phyloP scores from a whole-genome alignment of 768 basidiomycete species.

The Lentinula aciculospora region DNA sequence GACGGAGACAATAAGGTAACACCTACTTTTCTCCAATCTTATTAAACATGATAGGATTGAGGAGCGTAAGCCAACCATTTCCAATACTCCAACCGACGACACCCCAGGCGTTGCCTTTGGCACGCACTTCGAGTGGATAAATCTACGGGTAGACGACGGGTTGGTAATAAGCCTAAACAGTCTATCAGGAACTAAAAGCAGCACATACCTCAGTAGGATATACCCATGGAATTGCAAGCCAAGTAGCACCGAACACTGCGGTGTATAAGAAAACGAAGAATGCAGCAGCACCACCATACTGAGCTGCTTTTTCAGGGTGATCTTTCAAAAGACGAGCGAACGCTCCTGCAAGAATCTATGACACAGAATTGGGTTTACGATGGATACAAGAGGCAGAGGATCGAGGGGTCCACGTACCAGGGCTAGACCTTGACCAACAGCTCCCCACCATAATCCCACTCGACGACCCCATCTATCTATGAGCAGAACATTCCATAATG shows the following conservation, averaged over 20 bases:
- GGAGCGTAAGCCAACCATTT: constrained; percentile 36
- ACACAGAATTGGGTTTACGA: neutral
- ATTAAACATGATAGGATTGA: constrained; percentile 40
- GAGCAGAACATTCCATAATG: constrained; percentile 33
- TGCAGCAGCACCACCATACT: constrained; percentile 37
- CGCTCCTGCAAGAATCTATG: constrained; percentile 33
- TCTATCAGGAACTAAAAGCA: neutral
- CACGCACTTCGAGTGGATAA: constrained; percentile 37
- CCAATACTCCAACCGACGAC: constrained; percentile 39
- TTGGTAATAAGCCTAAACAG: no score
- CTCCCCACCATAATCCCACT: constrained; percentile 40
- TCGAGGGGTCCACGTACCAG: constrained; percentile 12
- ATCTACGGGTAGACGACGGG: constrained; percentile 21
- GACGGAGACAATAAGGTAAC: neutral
- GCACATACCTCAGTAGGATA: constrained; percentile 23
- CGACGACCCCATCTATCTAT: constrained; percentile 39
- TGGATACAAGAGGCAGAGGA: neutral
- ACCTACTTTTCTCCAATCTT: constrained; percentile 29
- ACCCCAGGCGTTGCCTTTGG: constrained; percentile 41
- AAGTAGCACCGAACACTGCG: constrained; percentile 38
- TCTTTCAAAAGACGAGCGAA: constrained; percentile 35
- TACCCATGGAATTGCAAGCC: constrained; percentile 38
- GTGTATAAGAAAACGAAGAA: constrained; percentile 40
- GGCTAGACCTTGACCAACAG: constrained; percentile 32
- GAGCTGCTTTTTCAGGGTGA: constrained; percentile 30